phyloP scores from a whole-genome alignment of 2,329 filamentous ascomycete genomes.

The Ramularia endophylla region DNA sequence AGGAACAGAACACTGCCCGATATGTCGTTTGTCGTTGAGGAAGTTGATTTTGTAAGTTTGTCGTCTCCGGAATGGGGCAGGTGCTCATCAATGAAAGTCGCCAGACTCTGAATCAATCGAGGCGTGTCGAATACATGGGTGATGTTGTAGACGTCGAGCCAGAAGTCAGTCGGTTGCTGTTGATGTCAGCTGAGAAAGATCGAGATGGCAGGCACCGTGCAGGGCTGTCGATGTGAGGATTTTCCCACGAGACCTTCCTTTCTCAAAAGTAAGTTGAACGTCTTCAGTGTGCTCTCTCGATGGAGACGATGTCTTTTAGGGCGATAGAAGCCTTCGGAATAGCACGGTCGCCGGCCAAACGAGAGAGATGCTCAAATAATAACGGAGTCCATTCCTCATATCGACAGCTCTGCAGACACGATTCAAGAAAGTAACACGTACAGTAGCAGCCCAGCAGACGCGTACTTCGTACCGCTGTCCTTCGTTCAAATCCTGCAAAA shows the following conservation, averaged over 20 bases:
- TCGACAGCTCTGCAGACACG: too few species aligned
- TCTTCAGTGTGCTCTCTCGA: too few species aligned
- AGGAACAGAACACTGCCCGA: slow-evolving; percentile 53
- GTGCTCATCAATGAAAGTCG: slow-evolving; percentile 23
- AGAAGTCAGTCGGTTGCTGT: slow-evolving; percentile 82
- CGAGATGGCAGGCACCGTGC: too few species aligned
- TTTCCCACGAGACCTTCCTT: background rate
- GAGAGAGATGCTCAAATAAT: background rate
- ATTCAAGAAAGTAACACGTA: too few species aligned
- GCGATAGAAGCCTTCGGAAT: too few species aligned
- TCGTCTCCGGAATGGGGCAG: background rate
- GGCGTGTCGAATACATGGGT: slow-evolving; percentile 49
- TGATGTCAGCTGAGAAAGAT: slow-evolving; percentile 7
- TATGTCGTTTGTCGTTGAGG: background rate
- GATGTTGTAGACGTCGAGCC: slow-evolving; percentile 59
- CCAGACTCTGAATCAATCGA: slow-evolving; percentile 26
- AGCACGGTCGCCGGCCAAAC: too few species aligned
- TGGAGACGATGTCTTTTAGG: too few species aligned
- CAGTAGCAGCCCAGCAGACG: slow-evolving; percentile 88
- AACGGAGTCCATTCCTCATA: too few species aligned
- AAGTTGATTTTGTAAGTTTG: background rate
- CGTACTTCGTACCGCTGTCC: slow-evolving; percentile 83
- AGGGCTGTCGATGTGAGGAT: too few species aligned
- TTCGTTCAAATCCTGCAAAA: slow-evolving; percentile 64
- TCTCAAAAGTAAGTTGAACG: too few species aligned